phyloP scores from a whole-genome alignment of 164 flowering plant genomes.

The Umbilicus rupestris region DNA sequence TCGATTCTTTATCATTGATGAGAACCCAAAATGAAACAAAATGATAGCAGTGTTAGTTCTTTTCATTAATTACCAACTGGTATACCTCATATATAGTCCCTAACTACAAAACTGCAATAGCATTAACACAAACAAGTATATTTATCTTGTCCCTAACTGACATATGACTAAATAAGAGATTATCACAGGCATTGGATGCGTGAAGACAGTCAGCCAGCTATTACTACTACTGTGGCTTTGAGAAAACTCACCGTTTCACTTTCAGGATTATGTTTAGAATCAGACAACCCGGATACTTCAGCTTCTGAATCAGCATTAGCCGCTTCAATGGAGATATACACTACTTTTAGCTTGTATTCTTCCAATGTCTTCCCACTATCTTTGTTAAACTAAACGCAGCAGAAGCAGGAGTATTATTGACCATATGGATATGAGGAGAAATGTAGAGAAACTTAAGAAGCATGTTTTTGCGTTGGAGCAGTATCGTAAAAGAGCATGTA shows the following conservation, averaged over 20 bases:
- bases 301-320: not conserved
- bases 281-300: not conserved
- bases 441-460: not conserved
- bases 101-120: too few relatives aligned
- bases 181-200: not conserved
- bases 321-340: slow-evolving; percentile 15
- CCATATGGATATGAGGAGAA: not conserved
- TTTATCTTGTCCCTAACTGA: too few relatives aligned
- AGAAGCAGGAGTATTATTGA: not conserved
- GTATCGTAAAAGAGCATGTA: not conserved
- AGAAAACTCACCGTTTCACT: not conserved
- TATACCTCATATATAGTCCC: too few relatives aligned
- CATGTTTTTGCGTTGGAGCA: not conserved
- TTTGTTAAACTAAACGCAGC: slow-evolving; percentile 50
- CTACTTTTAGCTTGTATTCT: slow-evolving; percentile 75
- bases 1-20: not conserved
- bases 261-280: not conserved
- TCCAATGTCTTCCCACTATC: slow-evolving; percentile 52
- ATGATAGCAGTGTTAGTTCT: not conserved
- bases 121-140: too few relatives aligned
- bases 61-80: not conserved
- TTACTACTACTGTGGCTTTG: not conserved
- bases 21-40: not conserved
- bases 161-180: too few relatives aligned
- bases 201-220: not conserved